phyloP scores from a whole-genome alignment of 2,329 filamentous ascomycete genomes.

The Curvularia eragrostidis region DNA sequence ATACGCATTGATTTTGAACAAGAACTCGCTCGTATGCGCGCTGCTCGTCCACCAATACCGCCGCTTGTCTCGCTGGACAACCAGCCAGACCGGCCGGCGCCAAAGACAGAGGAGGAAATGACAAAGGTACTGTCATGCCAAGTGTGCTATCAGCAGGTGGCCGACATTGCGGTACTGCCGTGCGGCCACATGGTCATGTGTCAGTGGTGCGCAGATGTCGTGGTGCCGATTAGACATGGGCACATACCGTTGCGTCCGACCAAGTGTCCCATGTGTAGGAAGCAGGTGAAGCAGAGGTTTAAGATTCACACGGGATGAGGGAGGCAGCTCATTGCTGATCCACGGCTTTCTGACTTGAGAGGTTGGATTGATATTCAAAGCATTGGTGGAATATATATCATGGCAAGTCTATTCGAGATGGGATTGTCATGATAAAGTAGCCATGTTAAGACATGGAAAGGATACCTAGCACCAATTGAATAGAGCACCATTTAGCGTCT shows the following conservation, averaged over 20 bases:
- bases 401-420: background rate
- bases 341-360: background rate
- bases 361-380: background rate
- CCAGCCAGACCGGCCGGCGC: slow-evolving; percentile 55
- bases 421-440: background rate
- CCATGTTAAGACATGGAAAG: background rate
- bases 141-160: slow-evolving; percentile 60
- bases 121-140: slow-evolving; percentile 60
- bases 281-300: slow-evolving; percentile 55
- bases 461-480: no score
- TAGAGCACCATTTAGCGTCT: no score
- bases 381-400: background rate
- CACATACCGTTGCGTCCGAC: slow-evolving; percentile 50
- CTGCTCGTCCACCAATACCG: slow-evolving; percentile 19
- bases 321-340: background rate
- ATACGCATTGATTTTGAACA: slow-evolving; percentile 3
- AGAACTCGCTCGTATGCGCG: slow-evolving; percentile 13
- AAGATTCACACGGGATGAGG: slow-evolving; percentile 40
- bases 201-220: slow-evolving; percentile 61
- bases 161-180: slow-evolving; percentile 60
- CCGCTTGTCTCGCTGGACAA: slow-evolving; percentile 53
- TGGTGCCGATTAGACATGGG: slow-evolving; percentile 53
- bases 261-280: slow-evolving; percentile 57
- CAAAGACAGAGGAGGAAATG: slow-evolving; percentile 58
- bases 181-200: slow-evolving; percentile 64